Evolutionary conservation across 2,329 filamentous ascomycete species (phyloP), one percentile per base, ranked within the genome.

Genomic region (Pseudodiploospora longispora): DNA sequence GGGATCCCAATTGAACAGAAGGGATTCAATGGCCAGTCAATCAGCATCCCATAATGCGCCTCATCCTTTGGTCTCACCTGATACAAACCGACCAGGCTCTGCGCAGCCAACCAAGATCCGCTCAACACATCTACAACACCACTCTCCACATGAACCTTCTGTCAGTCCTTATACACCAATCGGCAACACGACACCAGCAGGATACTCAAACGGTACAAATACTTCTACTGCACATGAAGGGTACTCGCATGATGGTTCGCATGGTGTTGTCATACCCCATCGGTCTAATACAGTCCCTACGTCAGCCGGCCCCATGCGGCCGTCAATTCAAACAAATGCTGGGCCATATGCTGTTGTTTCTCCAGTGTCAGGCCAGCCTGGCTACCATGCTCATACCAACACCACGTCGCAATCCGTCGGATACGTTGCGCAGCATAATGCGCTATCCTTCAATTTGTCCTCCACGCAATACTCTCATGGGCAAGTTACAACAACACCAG

Each of bases 1-100:
- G 58, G 85, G 85, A 40, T 88, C 85, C 12, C 82, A 87, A 49
- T 67, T 89, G 43, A 83, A 83, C 59, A 80, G 84, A 46, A 86
- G 85, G 63, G 85, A 89, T 59, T 80, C 60, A 6, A 60, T 62
- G 47, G 55, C 52, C 4, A 54, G 56, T 30, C 55, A 62, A 41
- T 53, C 58, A 40, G 68, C 67, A 30, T 63, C 65, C 46, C 30
- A 30, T 35, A 6, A 31, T 39, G 44, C 46, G 32, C 46, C 46
- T 10, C 41, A 38, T 35, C 19, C 19, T 19, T 68, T 72, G 38
- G 62, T 64, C 30, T 75, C 74, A 10, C 72, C 74, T 27, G 72
- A 74, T 53, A 59, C 63, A 45, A 74, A 64, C 54, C 30, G 30
- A 27, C 38, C 8, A 8, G 35, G 27, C 19, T 30, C 7, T 19